A percentile compares a stretch with the other conserved stretches of the same genome.
Evolutionary conservation across 2,329 filamentous ascomycete genomes (phyloP).

Genomic region (Fusarium sp.): DNA sequence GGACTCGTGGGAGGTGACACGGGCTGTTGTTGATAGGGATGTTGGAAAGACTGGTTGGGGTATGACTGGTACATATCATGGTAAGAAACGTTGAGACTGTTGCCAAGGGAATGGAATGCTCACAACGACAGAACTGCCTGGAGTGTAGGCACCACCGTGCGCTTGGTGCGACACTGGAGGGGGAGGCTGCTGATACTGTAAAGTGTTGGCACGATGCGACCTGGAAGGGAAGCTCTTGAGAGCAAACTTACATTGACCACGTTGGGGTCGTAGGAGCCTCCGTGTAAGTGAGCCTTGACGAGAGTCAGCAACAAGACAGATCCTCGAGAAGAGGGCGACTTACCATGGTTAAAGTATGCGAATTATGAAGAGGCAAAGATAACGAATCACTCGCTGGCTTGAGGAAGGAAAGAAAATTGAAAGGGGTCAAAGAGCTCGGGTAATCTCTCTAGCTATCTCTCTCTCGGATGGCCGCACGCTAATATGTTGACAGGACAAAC

Average conservation of each 20-base stretch:
- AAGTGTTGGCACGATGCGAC: background rate
- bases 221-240: background rate
- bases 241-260: constrained; percentile 24
- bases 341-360: constrained; percentile 40
- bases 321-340: background rate
- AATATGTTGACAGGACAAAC: constrained; percentile 26
- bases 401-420: background rate
- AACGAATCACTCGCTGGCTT: background rate
- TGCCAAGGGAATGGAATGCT: background rate
- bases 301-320: constrained; percentile 3
- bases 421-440: constrained; percentile 1
- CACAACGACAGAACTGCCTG: constrained; percentile 41
- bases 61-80: constrained; percentile 32
- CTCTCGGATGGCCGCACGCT: constrained; percentile 17
- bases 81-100: constrained; percentile 10
- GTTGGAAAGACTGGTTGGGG: constrained; percentile 34
- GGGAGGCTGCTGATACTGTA: constrained; percentile 31
- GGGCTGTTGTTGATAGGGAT: constrained; percentile 33
- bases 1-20: constrained; percentile 39
- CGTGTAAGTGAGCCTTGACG: constrained; percentile 40
- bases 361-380: background rate
- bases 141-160: constrained; percentile 43
- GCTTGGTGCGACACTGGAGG: constrained; percentile 31
- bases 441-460: constrained; percentile 2
- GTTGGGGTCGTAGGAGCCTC: constrained; percentile 42